A percentile compares a stretch with the other conserved stretches of the same genome.
Evolutionary conservation across 2,329 filamentous ascomycete species (phyloP).

Genomic region (Laburnicola sp.): DNA sequence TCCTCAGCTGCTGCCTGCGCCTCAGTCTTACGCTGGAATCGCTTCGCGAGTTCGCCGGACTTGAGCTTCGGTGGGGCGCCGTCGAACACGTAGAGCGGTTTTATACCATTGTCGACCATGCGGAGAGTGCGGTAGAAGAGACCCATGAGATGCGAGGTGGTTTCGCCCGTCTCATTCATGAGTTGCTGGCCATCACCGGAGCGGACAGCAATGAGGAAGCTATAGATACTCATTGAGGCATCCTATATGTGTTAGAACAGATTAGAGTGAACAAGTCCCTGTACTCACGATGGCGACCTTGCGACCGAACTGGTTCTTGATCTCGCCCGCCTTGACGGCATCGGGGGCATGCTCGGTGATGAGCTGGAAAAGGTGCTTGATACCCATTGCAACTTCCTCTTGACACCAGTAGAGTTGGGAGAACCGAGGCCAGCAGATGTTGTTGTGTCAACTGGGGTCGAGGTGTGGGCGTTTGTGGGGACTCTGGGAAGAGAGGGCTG

Average conservation of each 20-base stretch:
- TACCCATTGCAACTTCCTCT: slow-evolving; percentile 39
- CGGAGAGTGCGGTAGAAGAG: slow-evolving; percentile 99
- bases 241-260: slow-evolving; percentile 21
- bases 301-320: slow-evolving; percentile 97
- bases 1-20: slow-evolving; percentile 89
- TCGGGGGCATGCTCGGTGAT: slow-evolving; percentile 83
- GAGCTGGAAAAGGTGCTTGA: slow-evolving; percentile 52
- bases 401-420: background rate
- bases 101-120: slow-evolving; percentile 98
- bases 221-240: slow-evolving; percentile 95
- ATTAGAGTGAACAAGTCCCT: background rate
- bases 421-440: background rate
- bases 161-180: slow-evolving; percentile 92
- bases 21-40: slow-evolving; percentile 92
- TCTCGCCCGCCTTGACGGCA: slow-evolving; percentile 93
- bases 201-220: slow-evolving; percentile 95
- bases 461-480: slow-evolving; percentile 13
- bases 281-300: slow-evolving; percentile 90
- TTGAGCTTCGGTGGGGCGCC: slow-evolving; percentile 96
- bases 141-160: slow-evolving; percentile 97
- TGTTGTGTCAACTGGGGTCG: slow-evolving; percentile 4
- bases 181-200: slow-evolving; percentile 96
- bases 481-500: slow-evolving; percentile 16
- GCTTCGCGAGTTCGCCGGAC: slow-evolving; percentile 93
- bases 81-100: slow-evolving; percentile 97